A percentile compares a stretch with the other conserved stretches of the same genome.
Conservation (phyloP, 2,329 filamentous ascomycete genomes). For the Colletotrichum chlorophyti region DNA sequence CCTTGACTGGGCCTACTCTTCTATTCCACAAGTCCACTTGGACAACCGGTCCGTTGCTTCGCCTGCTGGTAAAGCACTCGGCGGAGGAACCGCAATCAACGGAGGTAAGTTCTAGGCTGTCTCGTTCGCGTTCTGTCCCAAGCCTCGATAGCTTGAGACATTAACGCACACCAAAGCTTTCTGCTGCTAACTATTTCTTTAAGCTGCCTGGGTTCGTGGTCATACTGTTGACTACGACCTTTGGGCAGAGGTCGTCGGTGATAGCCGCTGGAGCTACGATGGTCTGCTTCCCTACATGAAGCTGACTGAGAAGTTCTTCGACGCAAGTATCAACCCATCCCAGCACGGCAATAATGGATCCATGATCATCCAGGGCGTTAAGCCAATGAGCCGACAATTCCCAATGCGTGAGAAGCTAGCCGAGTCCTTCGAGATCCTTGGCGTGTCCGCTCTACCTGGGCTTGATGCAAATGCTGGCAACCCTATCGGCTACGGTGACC, state of each 20-base stretch:
- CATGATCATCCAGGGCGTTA: slow-evolving; percentile 39
- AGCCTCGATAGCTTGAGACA: too few relatives aligned
- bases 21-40: slow-evolving; percentile 36
- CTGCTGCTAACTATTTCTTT: slow-evolving; percentile 39
- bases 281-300: slow-evolving; percentile 53
- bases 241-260: slow-evolving; percentile 44
- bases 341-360: slow-evolving; percentile 48
- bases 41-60: slow-evolving; percentile 27
- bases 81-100: slow-evolving; percentile 49
- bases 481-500: slow-evolving; percentile 41
- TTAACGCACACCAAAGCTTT: too few relatives aligned
- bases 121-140: too few relatives aligned
- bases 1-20: slow-evolving; percentile 43
- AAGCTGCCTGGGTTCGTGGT: slow-evolving; percentile 49
- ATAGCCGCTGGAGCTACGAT: slow-evolving; percentile 52
- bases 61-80: slow-evolving; percentile 44
- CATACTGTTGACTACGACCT: slow-evolving; percentile 50
- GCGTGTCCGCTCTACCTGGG: slow-evolving; percentile 35
- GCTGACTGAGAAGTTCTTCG: slow-evolving; percentile 42
- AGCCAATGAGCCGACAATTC: slow-evolving; percentile 41
- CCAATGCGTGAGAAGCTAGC: slow-evolving; percentile 43
- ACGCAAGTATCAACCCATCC: slow-evolving; percentile 35
- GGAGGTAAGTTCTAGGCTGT: slow-evolving; percentile 44
- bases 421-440: slow-evolving; percentile 48
- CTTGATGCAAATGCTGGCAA: slow-evolving; percentile 37